Percentiles rank a stretch among this genome's conserved stretches.
Conservation (phyloP, 805 yeast species). For the Ascoidea tarda region DNA sequence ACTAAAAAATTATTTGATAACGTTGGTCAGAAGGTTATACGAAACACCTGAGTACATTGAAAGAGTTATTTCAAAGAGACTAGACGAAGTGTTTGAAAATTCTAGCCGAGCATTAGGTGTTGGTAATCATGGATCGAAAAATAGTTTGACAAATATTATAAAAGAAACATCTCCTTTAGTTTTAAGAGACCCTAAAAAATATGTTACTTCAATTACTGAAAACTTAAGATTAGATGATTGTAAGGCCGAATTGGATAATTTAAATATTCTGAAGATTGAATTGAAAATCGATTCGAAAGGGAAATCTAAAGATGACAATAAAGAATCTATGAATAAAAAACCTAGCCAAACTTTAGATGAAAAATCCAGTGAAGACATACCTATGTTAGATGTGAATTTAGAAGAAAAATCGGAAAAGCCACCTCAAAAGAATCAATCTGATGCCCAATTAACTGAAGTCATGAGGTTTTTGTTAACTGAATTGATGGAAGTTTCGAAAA, state of each 20-base stretch:
- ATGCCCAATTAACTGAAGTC: conserved; percentile 31
- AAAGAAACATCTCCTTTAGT: conserved; percentile 34
- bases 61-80: conserved; percentile 34
- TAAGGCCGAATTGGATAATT: conserved; percentile 21
- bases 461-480: conserved; percentile 51
- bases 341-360: conserved; percentile 13
- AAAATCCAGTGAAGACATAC: conserved; percentile 11
- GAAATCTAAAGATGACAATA: conserved; percentile 8
- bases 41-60: conserved; percentile 42
- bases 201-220: conserved; percentile 28
- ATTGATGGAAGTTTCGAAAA: conserved; percentile 34
- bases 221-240: conserved; percentile 30
- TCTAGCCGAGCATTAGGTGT: conserved; percentile 9
- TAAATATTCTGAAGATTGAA: conserved; percentile 13
- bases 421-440: background rate
- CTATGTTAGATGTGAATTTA: conserved; percentile 12
- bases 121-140: conserved; percentile 1
- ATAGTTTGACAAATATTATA: conserved; percentile 23
- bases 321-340: background rate
- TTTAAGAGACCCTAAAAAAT: conserved; percentile 33
- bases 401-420: conserved; percentile 6
- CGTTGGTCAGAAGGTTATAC: conserved; percentile 53
- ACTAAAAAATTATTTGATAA: conserved; percentile 33
- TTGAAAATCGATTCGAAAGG: conserved; percentile 6
- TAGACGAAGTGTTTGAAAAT: conserved; percentile 26